phyloP scores from a whole-genome alignment of 2,329 filamentous ascomycete species.

The Lachnellula hyalina region DNA sequence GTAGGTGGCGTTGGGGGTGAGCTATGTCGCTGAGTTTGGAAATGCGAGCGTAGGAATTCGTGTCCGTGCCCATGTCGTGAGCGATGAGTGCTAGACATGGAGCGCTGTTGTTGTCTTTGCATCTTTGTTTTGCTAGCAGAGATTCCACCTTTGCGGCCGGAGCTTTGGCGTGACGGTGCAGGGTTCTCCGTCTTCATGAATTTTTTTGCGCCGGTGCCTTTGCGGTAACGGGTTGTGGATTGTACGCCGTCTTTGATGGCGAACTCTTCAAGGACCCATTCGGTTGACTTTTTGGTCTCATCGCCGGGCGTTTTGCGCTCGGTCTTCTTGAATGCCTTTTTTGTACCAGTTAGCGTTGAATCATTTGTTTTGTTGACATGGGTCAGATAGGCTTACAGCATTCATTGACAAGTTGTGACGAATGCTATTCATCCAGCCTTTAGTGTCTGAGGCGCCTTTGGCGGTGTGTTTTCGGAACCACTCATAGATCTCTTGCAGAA shows the following conservation, averaged over 20 bases:
- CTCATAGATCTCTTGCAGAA: slow-evolving; percentile 79
- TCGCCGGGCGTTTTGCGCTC: slow-evolving; percentile 37
- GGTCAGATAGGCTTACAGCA: slow-evolving; percentile 51
- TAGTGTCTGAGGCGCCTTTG: slow-evolving; percentile 57
- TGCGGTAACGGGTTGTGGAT: slow-evolving; percentile 78
- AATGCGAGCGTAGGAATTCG: slow-evolving; percentile 5
- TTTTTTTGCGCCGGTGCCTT: slow-evolving; percentile 40
- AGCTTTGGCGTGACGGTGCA: slow-evolving; percentile 26
- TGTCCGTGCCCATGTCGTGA: neutral
- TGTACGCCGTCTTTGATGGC: slow-evolving; percentile 68
- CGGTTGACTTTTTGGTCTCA: slow-evolving; percentile 60
- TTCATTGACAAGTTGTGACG: slow-evolving; percentile 97
- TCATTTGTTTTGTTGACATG: slow-evolving; percentile 31
- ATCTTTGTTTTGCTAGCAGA: slow-evolving; percentile 18
- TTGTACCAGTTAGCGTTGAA: neutral
- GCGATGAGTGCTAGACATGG: slow-evolving; percentile 5
- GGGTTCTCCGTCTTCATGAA: slow-evolving; percentile 33
- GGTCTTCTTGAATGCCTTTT: slow-evolving; percentile 51
- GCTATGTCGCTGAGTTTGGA: slow-evolving; percentile 7
- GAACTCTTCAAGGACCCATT: slow-evolving; percentile 72
- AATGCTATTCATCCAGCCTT: slow-evolving; percentile 94
- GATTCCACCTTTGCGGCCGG: slow-evolving; percentile 24
- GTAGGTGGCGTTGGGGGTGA: slow-evolving; percentile 23
- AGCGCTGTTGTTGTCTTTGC: slow-evolving; percentile 12
- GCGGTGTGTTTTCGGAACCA: slow-evolving; percentile 83